Percentiles rank a stretch among this genome's conserved stretches.
phyloP scores from a whole-genome alignment of 495 filamentous ascomycete genomes.

The Aspergillus avenaceus region DNA sequence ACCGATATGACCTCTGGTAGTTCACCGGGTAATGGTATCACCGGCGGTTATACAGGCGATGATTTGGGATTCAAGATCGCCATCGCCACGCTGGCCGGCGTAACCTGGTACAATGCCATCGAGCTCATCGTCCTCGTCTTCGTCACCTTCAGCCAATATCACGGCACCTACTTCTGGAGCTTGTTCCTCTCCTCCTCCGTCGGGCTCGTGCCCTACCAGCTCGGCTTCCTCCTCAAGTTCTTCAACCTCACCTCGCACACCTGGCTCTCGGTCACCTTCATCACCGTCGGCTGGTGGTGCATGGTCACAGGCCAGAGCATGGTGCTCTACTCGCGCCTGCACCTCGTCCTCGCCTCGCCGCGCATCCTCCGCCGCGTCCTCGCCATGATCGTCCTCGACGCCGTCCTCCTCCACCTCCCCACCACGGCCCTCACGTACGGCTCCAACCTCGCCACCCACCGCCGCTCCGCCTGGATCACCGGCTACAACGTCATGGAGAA shows the following conservation, averaged over 20 bases:
- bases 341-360: slow-evolving; percentile 52
- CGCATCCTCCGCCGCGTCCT: slow-evolving; percentile 48
- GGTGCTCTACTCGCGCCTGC: slow-evolving; percentile 65
- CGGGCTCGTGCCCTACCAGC: slow-evolving; percentile 53
- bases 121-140: slow-evolving; percentile 54
- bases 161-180: slow-evolving; percentile 57
- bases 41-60: slow-evolving; percentile 34
- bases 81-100: slow-evolving; percentile 50
- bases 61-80: slow-evolving; percentile 39
- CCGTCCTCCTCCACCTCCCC: slow-evolving; percentile 49
- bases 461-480: slow-evolving; percentile 21
- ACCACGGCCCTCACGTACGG: slow-evolving; percentile 56
- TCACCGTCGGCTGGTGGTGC: slow-evolving; percentile 54
- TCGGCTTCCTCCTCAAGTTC: slow-evolving; percentile 61
- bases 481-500: slow-evolving; percentile 58
- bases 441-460: slow-evolving; percentile 41
- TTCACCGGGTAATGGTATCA: slow-evolving; percentile 38
- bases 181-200: slow-evolving; percentile 47
- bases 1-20: slow-evolving; percentile 21
- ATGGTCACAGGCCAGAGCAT: slow-evolving; percentile 67
- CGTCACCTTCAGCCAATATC: slow-evolving; percentile 49
- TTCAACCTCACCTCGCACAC: slow-evolving; percentile 41
- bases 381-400: slow-evolving; percentile 57
- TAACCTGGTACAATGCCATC: slow-evolving; percentile 53
- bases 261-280: slow-evolving; percentile 40